phyloP scores from a whole-genome alignment of 257 asterid genomes.

The Solanum medicagineum region DNA sequence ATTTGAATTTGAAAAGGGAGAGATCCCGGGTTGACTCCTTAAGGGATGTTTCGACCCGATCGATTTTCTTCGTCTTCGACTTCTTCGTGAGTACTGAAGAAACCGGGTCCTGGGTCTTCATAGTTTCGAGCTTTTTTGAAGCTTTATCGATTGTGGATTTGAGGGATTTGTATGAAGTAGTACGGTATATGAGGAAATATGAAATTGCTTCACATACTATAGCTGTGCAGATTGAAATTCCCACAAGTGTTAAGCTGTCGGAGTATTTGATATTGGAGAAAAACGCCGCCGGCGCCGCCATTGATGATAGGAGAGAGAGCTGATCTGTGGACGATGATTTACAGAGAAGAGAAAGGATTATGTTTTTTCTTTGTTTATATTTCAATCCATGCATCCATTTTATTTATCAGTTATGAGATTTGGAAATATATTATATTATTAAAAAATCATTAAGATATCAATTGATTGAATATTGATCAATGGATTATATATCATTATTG shows the following conservation, averaged over 20 bases:
- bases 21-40: slow-evolving; percentile 89
- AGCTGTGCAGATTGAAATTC: slow-evolving; percentile 71
- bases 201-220: slow-evolving; percentile 85
- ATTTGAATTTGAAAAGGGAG: slow-evolving; percentile 84
- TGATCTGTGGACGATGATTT: background rate
- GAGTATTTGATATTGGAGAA: background rate
- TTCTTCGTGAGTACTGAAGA: slow-evolving; percentile 18
- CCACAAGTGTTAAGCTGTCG: background rate
- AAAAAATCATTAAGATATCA: too few relatives aligned
- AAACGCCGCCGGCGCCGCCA: background rate
- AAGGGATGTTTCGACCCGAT: slow-evolving; percentile 71
- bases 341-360: background rate
- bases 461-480: too few relatives aligned
- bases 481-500: too few relatives aligned
- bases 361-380: background rate
- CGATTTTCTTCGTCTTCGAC: slow-evolving; percentile 71
- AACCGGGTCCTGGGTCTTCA: slow-evolving; percentile 36
- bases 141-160: slow-evolving; percentile 93
- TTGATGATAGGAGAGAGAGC: background rate
- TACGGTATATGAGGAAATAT: slow-evolving; percentile 89
- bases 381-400: background rate
- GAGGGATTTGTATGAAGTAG: slow-evolving; percentile 80
- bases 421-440: too few relatives aligned
- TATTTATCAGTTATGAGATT: background rate
- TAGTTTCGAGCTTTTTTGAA: slow-evolving; percentile 86